Evolutionary conservation across 306 rosid species (phyloP).

Genomic region (Acmispon strigosus): DNA sequence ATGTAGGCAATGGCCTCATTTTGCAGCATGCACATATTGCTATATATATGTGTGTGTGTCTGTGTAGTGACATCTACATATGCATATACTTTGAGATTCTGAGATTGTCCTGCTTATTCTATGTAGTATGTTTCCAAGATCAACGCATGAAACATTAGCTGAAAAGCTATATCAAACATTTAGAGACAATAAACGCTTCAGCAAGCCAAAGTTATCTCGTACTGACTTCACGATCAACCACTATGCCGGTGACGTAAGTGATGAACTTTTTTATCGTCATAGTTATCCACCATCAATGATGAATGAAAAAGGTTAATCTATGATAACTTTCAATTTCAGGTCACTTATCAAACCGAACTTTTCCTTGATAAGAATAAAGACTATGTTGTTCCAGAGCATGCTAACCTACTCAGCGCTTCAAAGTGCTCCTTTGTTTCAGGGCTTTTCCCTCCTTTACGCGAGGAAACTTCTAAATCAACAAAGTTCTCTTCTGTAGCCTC

Average conservation of each 20-base stretch:
- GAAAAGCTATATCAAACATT: slow-evolving; percentile 90
- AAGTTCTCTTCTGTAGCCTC: slow-evolving; percentile 89
- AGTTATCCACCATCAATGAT: neutral
- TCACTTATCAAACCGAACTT: slow-evolving; percentile 86
- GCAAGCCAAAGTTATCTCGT: slow-evolving; percentile 90
- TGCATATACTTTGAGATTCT: slow-evolving; percentile 28
- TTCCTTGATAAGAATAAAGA: slow-evolving; percentile 97
- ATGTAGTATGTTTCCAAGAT: slow-evolving; percentile 98
- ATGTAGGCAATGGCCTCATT: neutral
- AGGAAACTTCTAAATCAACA: slow-evolving; percentile 82
- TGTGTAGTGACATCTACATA: neutral
- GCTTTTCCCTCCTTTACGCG: slow-evolving; percentile 78
- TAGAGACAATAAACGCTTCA: slow-evolving; percentile 82
- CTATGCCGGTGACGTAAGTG: slow-evolving; percentile 96
- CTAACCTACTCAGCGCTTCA: slow-evolving; percentile 73
- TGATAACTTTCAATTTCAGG: slow-evolving; percentile 46
- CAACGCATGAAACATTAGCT: slow-evolving; percentile 86
- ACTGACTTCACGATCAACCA: slow-evolving; percentile 78
- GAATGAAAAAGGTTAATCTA: neutral
- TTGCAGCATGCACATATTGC: neutral
- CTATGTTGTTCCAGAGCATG: slow-evolving; percentile 92
- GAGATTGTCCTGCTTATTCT: slow-evolving; percentile 27
- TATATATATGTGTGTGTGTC: neutral
- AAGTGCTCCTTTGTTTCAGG: slow-evolving; percentile 76
- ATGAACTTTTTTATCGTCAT: neutral